A percentile compares a stretch with the other conserved stretches of the same genome.
These are phyloP conservation scores for Cladosporium oxysporum DNA, from an alignment of 2,329 filamentous ascomycete species.

Conservation along the genomic window DNA sequence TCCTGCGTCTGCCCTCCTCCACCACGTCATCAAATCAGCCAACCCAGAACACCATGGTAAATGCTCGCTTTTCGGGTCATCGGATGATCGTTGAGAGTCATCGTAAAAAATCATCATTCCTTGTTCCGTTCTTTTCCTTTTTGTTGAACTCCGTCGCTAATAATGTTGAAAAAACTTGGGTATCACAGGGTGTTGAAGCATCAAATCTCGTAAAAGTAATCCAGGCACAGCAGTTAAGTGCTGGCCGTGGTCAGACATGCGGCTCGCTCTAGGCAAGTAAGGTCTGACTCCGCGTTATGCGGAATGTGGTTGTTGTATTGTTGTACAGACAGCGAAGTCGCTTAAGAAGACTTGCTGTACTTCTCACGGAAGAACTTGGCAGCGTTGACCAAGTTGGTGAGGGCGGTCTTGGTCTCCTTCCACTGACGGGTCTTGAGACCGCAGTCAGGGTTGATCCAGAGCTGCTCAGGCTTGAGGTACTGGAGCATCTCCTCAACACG, in stretches of 20 bases:
- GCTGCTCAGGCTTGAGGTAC: slow-evolving; percentile 94
- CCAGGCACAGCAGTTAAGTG: slow-evolving; percentile 26
- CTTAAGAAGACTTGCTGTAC: slow-evolving; percentile 29
- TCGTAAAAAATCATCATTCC: slow-evolving; percentile 23
- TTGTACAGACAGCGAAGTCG: slow-evolving; percentile 19
- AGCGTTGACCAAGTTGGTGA: slow-evolving; percentile 96
- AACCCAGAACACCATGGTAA: slow-evolving; percentile 19
- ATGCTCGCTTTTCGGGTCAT: slow-evolving; percentile 18
- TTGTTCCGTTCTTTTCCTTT: slow-evolving; percentile 27
- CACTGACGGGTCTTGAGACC: slow-evolving; percentile 99
- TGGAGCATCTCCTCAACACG: slow-evolving; percentile 97
- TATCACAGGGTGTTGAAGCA: slow-evolving; percentile 36
- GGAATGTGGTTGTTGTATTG: slow-evolving; percentile 11
- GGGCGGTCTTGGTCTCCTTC: slow-evolving; percentile 95
- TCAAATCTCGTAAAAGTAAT: slow-evolving; percentile 21
- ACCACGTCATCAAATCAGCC: slow-evolving; percentile 13
- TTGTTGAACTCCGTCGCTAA: slow-evolving; percentile 34
- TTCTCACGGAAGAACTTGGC: slow-evolving; percentile 92
- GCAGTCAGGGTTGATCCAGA: slow-evolving; percentile 99
- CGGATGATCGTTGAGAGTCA: slow-evolving; percentile 33
- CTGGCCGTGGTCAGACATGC: slow-evolving; percentile 19
- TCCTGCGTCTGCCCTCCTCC: slow-evolving; percentile 1
- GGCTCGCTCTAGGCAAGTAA: slow-evolving; percentile 4
- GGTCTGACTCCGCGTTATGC: slow-evolving; percentile 21
- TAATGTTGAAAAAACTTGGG: slow-evolving; percentile 24